Evolutionary conservation across 2,329 filamentous ascomycete species (phyloP).

Genomic region (Colletotrichum liriopes): DNA sequence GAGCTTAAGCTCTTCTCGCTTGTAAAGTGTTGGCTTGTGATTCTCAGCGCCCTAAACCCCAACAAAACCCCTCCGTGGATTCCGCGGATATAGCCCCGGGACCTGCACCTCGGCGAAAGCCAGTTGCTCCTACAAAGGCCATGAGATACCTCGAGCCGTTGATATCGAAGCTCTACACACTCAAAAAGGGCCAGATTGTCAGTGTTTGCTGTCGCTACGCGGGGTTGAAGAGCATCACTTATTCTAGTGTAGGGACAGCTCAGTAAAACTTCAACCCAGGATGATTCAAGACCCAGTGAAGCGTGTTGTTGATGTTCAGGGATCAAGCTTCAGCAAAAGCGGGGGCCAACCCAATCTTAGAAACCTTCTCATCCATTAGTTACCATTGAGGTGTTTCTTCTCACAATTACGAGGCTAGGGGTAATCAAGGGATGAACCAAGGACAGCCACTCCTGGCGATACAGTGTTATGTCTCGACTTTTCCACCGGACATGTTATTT

Average conservation of each 20-base stretch:
- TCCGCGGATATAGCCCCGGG: constrained; percentile 1
- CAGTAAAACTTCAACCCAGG: neutral
- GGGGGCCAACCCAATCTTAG: neutral
- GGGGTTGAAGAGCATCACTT: neutral
- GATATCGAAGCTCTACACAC: neutral
- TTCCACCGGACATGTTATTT: neutral
- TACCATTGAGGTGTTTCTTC: constrained; percentile 1
- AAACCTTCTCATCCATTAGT: neutral
- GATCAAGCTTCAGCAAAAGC: constrained; percentile 12
- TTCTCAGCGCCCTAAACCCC: neutral
- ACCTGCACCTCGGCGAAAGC: neutral
- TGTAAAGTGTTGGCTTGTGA: neutral
- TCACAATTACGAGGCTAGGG: neutral
- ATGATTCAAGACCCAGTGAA: constrained; percentile 2
- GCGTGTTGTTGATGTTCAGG: neutral
- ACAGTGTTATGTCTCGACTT: neutral
- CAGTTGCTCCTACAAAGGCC: neutral
- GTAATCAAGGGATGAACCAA: too few species aligned
- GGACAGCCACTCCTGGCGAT: too few species aligned
- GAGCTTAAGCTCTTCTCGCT: neutral
- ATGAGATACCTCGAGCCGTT: neutral
- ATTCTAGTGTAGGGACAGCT: neutral
- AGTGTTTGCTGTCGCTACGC: neutral
- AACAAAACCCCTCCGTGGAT: constrained; percentile 5
- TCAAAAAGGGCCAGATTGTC: too few species aligned